A percentile compares a stretch with the other conserved stretches of the same genome.
Conservation (phyloP, 192 early-diverging fungal species). For the Pilobolus umbonatus region DNA sequence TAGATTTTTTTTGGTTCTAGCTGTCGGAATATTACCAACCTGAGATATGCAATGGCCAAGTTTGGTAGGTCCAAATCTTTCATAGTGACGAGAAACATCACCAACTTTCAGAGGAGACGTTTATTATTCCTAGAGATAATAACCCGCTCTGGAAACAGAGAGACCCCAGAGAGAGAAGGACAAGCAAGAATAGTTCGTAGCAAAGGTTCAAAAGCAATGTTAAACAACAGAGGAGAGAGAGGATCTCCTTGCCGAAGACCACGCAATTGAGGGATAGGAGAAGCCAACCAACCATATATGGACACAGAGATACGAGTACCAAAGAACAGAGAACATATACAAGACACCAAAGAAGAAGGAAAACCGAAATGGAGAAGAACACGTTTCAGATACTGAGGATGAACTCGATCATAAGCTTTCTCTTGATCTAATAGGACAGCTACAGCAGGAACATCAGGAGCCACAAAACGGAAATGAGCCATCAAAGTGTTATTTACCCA, state of each 20-base stretch:
- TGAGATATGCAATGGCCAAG: no score
- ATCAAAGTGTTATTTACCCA: not conserved
- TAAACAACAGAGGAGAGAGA: conserved; percentile 22
- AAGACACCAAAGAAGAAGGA: not conserved
- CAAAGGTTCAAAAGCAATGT: conserved; percentile 19
- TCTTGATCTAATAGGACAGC: conserved; percentile 23
- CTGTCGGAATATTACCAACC: no score
- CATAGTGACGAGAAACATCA: no score
- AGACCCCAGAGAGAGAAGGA: no score
- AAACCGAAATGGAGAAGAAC: conserved; percentile 8
- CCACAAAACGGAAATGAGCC: not conserved
- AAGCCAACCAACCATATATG: conserved; percentile 11
- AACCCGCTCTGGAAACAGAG: no score
- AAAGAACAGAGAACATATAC: not conserved
- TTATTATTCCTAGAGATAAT: no score
- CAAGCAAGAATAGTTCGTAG: conserved; percentile 12
- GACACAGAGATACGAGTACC: conserved; percentile 11
- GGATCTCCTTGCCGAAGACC: conserved; percentile 38
- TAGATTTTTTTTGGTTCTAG: no score
- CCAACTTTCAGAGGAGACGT: no score
- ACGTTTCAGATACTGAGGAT: conserved; percentile 9
- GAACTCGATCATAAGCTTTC: conserved; percentile 28
- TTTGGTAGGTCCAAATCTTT: no score
- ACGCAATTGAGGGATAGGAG: conserved; percentile 10
- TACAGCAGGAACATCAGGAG: not conserved